phyloP scores from a whole-genome alignment of 2,329 filamentous ascomycete genomes.

The Monosporascus ibericus region DNA sequence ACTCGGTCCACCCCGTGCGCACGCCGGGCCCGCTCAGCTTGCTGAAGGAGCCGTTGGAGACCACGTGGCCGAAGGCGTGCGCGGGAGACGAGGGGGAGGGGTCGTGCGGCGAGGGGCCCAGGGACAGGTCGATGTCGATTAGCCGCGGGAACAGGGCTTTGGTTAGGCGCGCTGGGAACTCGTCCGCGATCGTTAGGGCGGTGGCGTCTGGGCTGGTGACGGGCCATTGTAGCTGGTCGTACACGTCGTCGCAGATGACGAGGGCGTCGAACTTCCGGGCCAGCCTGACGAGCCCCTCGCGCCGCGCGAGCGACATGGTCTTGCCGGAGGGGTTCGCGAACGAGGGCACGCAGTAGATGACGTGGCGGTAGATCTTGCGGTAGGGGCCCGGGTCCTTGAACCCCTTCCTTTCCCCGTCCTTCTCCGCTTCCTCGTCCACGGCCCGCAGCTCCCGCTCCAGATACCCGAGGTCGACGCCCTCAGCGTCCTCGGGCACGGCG shows the following conservation, averaged over 20 bases:
- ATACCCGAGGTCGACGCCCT: conserved; percentile 61
- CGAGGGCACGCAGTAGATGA: conserved; percentile 85
- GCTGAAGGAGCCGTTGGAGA: conserved; percentile 85
- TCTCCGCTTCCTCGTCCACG: conserved; percentile 3
- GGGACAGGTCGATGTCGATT: conserved; percentile 67
- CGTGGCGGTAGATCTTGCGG: conserved; percentile 75
- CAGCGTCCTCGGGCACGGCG: conserved; percentile 69
- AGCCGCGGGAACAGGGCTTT: conserved; percentile 63
- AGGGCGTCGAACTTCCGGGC: conserved; percentile 76
- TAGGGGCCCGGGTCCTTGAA: conserved; percentile 51
- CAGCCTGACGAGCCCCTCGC: conserved; percentile 64
- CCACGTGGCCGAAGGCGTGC: conserved; percentile 63
- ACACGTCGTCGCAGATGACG: conserved; percentile 87
- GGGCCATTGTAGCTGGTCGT: conserved; percentile 85
- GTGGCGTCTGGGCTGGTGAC: background rate
- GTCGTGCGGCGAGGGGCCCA: conserved; percentile 44
- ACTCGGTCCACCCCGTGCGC: conserved; percentile 85
- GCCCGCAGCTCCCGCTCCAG: conserved; percentile 10
- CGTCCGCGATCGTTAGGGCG: background rate
- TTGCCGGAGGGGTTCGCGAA: conserved; percentile 85
- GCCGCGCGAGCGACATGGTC: conserved; percentile 66
- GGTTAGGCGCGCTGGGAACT: conserved; percentile 12
- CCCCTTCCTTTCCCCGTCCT: conserved; percentile 26
- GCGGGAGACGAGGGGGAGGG: conserved; percentile 10
- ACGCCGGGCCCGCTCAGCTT: conserved; percentile 80